A percentile compares a stretch with the other conserved stretches of the same genome.
Evolutionary conservation across 2,329 filamentous ascomycete genomes (phyloP).

Genomic region (Trichoderma brevicompactum): DNA sequence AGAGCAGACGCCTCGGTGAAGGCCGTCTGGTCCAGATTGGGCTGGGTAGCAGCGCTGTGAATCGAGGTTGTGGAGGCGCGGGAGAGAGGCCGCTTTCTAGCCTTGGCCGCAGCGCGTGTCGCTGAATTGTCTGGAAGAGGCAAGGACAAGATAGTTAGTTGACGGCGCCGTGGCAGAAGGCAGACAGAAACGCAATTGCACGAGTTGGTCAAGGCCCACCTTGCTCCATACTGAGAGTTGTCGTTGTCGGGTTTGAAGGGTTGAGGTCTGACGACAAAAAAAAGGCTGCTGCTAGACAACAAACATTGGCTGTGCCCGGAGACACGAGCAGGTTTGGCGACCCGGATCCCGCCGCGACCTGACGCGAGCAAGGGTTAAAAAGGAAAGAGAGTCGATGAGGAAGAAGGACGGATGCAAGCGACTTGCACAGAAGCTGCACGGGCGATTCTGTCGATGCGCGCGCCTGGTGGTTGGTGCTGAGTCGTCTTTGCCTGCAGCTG

Average conservation of each 20-base stretch:
- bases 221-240: constrained; percentile 43
- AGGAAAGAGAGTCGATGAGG: constrained; percentile 28
- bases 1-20: constrained; percentile 51
- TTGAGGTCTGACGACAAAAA: constrained; percentile 34
- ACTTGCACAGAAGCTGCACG: constrained; percentile 32
- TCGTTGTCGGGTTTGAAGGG: constrained; percentile 40
- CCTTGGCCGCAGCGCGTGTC: constrained; percentile 44
- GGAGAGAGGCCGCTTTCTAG: constrained; percentile 57
- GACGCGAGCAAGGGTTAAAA: constrained; percentile 22
- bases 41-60: constrained; percentile 58
- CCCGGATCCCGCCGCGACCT: constrained; percentile 31
- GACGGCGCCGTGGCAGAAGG: not conserved
- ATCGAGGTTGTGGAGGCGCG: constrained; percentile 62
- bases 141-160: constrained; percentile 5
- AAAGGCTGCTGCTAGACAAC: constrained; percentile 40
- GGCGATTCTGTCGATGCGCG: constrained; percentile 34
- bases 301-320: constrained; percentile 46
- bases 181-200: not conserved
- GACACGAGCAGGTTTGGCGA: constrained; percentile 35
- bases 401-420: constrained; percentile 21
- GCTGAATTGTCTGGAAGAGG: constrained; percentile 37
- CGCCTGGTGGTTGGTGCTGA: constrained; percentile 38
- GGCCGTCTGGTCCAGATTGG: constrained; percentile 53
- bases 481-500: constrained; percentile 35
- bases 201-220: constrained; percentile 38